phyloP scores from a whole-genome alignment of 2,329 filamentous ascomycete genomes.

The Penicillium sp. region DNA sequence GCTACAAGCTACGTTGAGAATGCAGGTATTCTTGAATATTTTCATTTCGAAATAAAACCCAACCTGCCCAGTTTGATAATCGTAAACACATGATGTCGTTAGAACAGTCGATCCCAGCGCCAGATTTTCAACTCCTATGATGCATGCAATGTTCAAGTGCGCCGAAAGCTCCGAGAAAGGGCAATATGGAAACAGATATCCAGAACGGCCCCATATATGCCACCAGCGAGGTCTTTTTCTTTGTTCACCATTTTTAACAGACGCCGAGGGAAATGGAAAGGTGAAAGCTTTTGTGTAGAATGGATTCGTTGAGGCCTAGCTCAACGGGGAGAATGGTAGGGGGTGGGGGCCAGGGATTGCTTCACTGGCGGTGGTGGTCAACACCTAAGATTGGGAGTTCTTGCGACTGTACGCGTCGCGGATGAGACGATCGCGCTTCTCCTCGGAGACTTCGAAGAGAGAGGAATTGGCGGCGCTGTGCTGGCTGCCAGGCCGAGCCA shows the following conservation, averaged over 20 bases:
- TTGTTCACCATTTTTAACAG: slow-evolving; percentile 8
- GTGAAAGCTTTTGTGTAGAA: slow-evolving; percentile 4
- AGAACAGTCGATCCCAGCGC: slow-evolving; percentile 12
- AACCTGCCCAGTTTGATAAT: slow-evolving; percentile 9
- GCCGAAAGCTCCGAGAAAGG: slow-evolving; percentile 20
- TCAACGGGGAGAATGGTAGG: slow-evolving; percentile 9
- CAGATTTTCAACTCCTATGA: slow-evolving; percentile 13
- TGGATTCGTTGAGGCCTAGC: slow-evolving; percentile 6
- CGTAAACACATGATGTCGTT: slow-evolving; percentile 22
- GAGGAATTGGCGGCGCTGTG: slow-evolving; percentile 41
- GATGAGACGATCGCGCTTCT: slow-evolving; percentile 50
- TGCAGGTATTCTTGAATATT: neutral
- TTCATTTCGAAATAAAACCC: slow-evolving; percentile 3
- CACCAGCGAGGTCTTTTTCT: slow-evolving; percentile 11
- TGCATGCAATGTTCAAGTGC: slow-evolving; percentile 14
- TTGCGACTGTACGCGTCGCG: slow-evolving; percentile 50
- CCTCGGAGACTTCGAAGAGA: slow-evolving; percentile 53
- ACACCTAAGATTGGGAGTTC: slow-evolving; percentile 29
- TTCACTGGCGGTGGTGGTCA: slow-evolving; percentile 16
- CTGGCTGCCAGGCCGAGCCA: slow-evolving; percentile 43
- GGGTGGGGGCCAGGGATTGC: neutral
- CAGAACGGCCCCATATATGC: slow-evolving; percentile 16
- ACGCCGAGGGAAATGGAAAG: slow-evolving; percentile 3
- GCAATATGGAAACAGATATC: slow-evolving; percentile 6
- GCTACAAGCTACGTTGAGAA: neutral